phyloP scores from a whole-genome alignment of 768 basidiomycete genomes.

The Vararia minispora region DNA sequence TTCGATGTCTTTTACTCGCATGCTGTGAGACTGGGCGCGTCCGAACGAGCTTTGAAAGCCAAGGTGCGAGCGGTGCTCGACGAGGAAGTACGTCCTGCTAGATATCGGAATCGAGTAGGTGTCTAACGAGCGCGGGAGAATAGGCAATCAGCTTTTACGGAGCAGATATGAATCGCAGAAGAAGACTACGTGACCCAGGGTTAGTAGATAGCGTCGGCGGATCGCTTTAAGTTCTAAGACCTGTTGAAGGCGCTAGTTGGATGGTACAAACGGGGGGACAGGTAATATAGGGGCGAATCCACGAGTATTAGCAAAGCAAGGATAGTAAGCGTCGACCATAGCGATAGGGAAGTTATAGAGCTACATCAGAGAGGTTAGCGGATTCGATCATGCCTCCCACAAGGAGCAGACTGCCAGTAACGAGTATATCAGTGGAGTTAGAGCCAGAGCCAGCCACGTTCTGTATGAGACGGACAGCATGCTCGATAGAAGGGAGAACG shows the following conservation, averaged over 20 bases:
- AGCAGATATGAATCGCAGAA: constrained; percentile 22
- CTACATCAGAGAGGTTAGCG: constrained; percentile 63
- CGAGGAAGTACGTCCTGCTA: constrained; percentile 33
- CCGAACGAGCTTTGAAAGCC: constrained; percentile 23
- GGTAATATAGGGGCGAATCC: too few species aligned
- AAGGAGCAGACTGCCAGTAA: constrained; percentile 87
- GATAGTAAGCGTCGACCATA: too few species aligned
- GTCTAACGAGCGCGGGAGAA: not conserved
- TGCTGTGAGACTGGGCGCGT: constrained; percentile 22
- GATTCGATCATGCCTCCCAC: constrained; percentile 93
- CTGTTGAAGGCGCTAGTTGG: constrained; percentile 25
- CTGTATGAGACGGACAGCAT: constrained; percentile 65
- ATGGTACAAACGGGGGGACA: not conserved
- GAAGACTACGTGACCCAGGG: constrained; percentile 7
- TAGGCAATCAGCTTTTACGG: constrained; percentile 49
- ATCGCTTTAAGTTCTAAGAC: constrained; percentile 9
- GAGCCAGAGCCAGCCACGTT: constrained; percentile 20
- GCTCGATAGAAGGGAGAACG: constrained; percentile 80
- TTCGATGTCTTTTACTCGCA: constrained; percentile 41
- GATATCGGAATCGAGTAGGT: not conserved
- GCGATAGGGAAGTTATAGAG: constrained; percentile 30
- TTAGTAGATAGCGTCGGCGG: not conserved
- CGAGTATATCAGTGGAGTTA: constrained; percentile 52
- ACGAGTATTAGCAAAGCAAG: too few species aligned
- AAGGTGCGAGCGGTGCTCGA: constrained; percentile 44